phyloP scores from a whole-genome alignment of 2,329 filamentous ascomycete genomes.

The Nannizziopsis arthrosporioides region DNA sequence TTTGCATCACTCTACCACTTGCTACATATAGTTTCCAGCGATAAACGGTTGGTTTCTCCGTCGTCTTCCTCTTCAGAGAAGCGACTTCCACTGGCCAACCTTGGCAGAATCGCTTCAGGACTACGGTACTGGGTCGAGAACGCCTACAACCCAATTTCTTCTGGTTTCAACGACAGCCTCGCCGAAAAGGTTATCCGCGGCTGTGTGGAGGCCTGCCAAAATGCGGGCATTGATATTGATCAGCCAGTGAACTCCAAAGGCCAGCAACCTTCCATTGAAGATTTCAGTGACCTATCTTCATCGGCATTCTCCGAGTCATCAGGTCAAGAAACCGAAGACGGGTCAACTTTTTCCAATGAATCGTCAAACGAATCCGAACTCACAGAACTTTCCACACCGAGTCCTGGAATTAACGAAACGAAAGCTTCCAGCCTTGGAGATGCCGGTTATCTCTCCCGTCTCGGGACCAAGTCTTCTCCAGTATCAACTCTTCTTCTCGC shows the following conservation, averaged over 20 bases:
- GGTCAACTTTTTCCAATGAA: no score
- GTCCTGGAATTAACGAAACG: not conserved
- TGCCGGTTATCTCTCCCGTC: conserved; percentile 9
- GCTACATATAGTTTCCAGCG: conserved; percentile 30
- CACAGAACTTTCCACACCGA: no score
- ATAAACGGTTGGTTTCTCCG: conserved; percentile 28
- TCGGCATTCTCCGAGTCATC: no score
- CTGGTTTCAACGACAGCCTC: conserved; percentile 29
- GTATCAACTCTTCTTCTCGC: no score
- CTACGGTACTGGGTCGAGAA: conserved; percentile 36
- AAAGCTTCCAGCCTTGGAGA: conserved; percentile 10
- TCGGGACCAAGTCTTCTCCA: no score
- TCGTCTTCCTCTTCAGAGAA: conserved; percentile 12
- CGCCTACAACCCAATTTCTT: conserved; percentile 35
- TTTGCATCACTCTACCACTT: conserved; percentile 34
- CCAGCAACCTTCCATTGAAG: conserved; percentile 8
- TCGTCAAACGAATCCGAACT: no score
- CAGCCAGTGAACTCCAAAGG: conserved; percentile 17
- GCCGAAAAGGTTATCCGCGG: conserved; percentile 31
- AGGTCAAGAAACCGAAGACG: no score
- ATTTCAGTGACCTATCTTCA: no score
- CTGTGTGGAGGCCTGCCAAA: conserved; percentile 27
- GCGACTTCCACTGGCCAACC: conserved; percentile 21
- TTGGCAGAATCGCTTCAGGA: conserved; percentile 30
- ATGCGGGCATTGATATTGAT: conserved; percentile 28